Evolutionary conservation across 345 rosid genomes (phyloP).

Genomic region (Euphorbia lathyris): DNA sequence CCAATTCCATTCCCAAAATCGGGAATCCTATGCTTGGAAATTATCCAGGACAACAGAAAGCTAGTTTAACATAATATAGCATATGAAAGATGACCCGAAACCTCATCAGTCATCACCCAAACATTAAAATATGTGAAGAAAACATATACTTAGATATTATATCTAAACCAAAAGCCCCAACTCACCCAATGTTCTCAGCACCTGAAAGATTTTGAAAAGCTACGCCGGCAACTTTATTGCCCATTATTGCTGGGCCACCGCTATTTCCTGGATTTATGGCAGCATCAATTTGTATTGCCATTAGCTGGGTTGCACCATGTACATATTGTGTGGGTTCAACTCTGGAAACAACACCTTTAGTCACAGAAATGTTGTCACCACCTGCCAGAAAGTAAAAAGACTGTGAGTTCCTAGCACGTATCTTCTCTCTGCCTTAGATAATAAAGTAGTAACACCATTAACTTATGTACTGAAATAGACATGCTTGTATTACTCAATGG

Average conservation of each 20-base stretch:
- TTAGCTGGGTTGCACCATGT: constrained; percentile 77
- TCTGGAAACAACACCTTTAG: constrained; percentile 94
- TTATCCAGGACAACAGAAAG: background rate
- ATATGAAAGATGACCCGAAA: background rate
- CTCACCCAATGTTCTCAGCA: constrained; percentile 94
- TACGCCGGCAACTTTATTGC: constrained; percentile 76
- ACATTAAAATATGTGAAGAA: background rate
- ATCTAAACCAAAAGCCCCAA: constrained; percentile 4
- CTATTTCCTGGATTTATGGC: constrained; percentile 92
- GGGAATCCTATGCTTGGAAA: background rate
- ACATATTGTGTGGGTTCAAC: constrained; percentile 90
- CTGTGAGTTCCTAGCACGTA: background rate
- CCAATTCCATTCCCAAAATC: background rate
- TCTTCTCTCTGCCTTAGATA: background rate
- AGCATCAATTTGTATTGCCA: constrained; percentile 96
- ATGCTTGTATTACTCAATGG: background rate
- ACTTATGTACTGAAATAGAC: background rate
- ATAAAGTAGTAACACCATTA: background rate
- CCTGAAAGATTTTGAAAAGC: constrained; percentile 92
- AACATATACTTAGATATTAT: background rate
- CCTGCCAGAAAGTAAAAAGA: constrained; percentile 40
- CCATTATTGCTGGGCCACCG: constrained; percentile 94
- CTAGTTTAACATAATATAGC: background rate
- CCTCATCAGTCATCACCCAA: background rate
- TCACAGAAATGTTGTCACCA: constrained; percentile 90